Percentiles rank a stretch among this genome's conserved stretches.
These are phyloP conservation scores for Porphyrellus sp. DNA, from an alignment of 1,284 basidiomycete genomes.

Conservation along the genomic window DNA sequence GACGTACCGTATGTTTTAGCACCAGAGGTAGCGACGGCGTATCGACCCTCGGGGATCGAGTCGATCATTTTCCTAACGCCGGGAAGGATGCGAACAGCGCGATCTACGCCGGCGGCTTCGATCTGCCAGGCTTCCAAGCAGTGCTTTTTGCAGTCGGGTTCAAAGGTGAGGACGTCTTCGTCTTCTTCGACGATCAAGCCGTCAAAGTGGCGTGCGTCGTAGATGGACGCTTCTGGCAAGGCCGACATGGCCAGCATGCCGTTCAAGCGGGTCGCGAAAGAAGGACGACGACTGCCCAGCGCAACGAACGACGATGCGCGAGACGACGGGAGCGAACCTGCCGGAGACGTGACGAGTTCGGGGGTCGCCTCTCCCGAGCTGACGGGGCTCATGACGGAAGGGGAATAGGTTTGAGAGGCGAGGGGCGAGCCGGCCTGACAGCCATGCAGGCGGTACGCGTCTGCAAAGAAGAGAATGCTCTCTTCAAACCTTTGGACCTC, in stretches of 20 bases:
- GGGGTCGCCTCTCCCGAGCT: constrained; percentile 43
- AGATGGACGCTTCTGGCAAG: constrained; percentile 38
- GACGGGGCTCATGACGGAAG: constrained; percentile 27
- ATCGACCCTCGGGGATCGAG: constrained; percentile 63
- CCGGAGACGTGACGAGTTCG: constrained; percentile 33
- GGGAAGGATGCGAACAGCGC: constrained; percentile 69
- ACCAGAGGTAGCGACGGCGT: constrained; percentile 75
- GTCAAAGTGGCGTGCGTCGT: constrained; percentile 38
- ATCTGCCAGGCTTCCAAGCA: constrained; percentile 51
- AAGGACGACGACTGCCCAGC: constrained; percentile 44
- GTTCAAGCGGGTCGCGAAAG: constrained; percentile 48
- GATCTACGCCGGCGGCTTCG: constrained; percentile 63
- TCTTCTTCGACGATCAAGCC: constrained; percentile 41
- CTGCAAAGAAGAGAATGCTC: constrained; percentile 70
- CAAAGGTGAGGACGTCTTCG: constrained; percentile 35
- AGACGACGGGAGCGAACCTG: constrained; percentile 41
- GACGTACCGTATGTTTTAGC: constrained; percentile 66
- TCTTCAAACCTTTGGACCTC: constrained; percentile 69
- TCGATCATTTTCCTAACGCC: constrained; percentile 69
- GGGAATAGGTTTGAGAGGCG: constrained; percentile 26
- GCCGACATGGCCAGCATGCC: constrained; percentile 46
- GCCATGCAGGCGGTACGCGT: constrained; percentile 53
- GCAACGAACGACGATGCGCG: constrained; percentile 41
- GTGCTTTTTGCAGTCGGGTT: constrained; percentile 34
- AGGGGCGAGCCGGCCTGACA: constrained; percentile 38